Base-by-base conservation (phyloP, 2,329 filamentous ascomycete species). In the Colletotrichum spaethianum region DNA sequence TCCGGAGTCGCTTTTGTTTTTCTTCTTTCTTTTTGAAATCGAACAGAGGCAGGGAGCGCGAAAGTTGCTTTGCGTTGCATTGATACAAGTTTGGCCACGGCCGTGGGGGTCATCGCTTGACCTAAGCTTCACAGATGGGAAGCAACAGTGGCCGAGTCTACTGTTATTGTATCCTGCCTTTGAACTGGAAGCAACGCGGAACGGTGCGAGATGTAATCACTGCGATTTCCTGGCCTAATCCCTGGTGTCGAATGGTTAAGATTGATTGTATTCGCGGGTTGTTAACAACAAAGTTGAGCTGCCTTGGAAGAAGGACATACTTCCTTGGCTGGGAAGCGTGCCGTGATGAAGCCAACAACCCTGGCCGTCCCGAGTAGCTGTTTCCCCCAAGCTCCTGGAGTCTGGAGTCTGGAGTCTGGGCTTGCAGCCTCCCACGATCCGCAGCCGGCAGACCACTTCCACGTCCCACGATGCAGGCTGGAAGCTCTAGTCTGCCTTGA, bases 401-500 rank as follows among this genome's bases (percentile, higher is more conserved):
- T 53, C 67, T 69, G 23, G 50, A 63, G 50, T 33, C 42, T 42
- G 59, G 59, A 50, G 16, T 18, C 42, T 62, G 31, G 28, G 38
- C 44, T 36, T 40, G 59, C 59, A 50, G 14, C 31, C 38, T 20
- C 23, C 33, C 44, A 61, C 38, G 38, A 59, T 55, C 63, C 52
- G 63, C 50, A 65, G 28, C 26, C 40, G 18, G 48, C 36, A 31
- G 60, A 6, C 33, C 16, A 42, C 48, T n/a, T 46, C 28, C 31
- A 26, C 14, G n/a, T 57, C 18, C 28, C 42, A 46, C 57, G 65
- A 67, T 57, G 61, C 52, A 50, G 42, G 50, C 52, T 42, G 38
- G 46, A 48, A 62, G 40, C 66, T 20, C 28, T 33, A 55, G 31
- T 31, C 48, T 28, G 36, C 5, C 65, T 53, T 33, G 42, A 64